Evolutionary conservation across 192 early-diverging fungal genomes (phyloP).

Genomic region (Backusella circina): DNA sequence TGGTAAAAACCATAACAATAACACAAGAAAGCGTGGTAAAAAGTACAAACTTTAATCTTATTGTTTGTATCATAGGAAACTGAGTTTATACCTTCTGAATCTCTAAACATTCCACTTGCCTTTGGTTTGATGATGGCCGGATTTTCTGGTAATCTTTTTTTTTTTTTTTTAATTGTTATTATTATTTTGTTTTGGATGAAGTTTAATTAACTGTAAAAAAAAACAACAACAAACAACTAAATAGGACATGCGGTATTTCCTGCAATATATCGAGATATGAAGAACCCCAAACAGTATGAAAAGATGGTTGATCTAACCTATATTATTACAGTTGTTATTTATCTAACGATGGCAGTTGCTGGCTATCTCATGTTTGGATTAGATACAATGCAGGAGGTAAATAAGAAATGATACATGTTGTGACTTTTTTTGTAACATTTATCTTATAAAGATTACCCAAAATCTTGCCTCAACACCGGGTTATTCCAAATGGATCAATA

Average conservation of each 20-base stretch:
- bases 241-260: slow-evolving; percentile 65
- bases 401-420: not conserved
- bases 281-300: slow-evolving; percentile 42
- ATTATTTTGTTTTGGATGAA: not conserved
- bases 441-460: slow-evolving; percentile 53
- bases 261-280: slow-evolving; percentile 64
- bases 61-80: slow-evolving; percentile 7
- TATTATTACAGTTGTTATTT: slow-evolving; percentile 41
- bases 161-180: not conserved
- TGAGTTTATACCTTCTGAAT: slow-evolving; percentile 7
- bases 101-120: slow-evolving; percentile 35
- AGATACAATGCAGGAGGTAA: slow-evolving; percentile 53
- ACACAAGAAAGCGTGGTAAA: not conserved
- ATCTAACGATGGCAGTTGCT: slow-evolving; percentile 44
- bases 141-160: slow-evolving; percentile 37
- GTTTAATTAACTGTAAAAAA: not conserved
- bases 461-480: slow-evolving; percentile 57
- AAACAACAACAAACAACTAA: not conserved
- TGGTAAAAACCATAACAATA: slow-evolving; percentile 8
- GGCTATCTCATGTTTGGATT: slow-evolving; percentile 75
- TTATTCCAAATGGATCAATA: slow-evolving; percentile 47
- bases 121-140: slow-evolving; percentile 57
- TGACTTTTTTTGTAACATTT: slow-evolving; percentile 10
- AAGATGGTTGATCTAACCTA: slow-evolving; percentile 56
- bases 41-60: not conserved